phyloP scores from a whole-genome alignment of 108 stramenopile species.

The Schizochytrium sp. region DNA sequence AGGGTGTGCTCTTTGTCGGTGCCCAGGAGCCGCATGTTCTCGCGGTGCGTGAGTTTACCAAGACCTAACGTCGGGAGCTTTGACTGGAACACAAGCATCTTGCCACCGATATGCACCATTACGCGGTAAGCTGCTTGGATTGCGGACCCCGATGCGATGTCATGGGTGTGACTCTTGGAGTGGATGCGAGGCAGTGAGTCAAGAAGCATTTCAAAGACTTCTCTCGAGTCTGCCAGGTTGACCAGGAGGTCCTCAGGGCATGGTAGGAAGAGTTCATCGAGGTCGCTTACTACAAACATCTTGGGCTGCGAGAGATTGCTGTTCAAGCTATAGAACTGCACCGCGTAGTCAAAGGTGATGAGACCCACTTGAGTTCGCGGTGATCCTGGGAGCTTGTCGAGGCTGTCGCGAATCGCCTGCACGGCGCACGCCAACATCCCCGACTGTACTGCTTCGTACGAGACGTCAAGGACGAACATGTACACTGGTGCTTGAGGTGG shows the following conservation, averaged over 20 bases:
- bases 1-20: conserved; percentile 90
- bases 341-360: conserved; percentile 90
- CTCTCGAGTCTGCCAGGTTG: conserved; percentile 87
- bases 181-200: conserved; percentile 94
- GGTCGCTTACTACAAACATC: conserved; percentile 93
- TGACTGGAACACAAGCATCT: conserved; percentile 92
- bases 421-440: conserved; percentile 88
- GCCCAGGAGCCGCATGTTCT: conserved; percentile 90
- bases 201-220: conserved; percentile 88
- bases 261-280: conserved; percentile 93
- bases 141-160: conserved; percentile 89
- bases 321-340: conserved; percentile 95
- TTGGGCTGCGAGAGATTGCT: conserved; percentile 85
- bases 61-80: conserved; percentile 90
- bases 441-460: conserved; percentile 83
- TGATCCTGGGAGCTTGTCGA: conserved; percentile 90
- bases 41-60: conserved; percentile 86
- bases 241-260: conserved; percentile 93
- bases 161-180: conserved; percentile 75
- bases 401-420: conserved; percentile 82
- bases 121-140: conserved; percentile 94
- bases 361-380: conserved; percentile 91
- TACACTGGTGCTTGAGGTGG: conserved; percentile 96
- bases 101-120: conserved; percentile 95
- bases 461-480: conserved; percentile 96